These are phyloP conservation scores for Melampsora larici-populina DNA, from an alignment of 1,284 basidiomycete genomes.

Conservation along the genomic window DNA sequence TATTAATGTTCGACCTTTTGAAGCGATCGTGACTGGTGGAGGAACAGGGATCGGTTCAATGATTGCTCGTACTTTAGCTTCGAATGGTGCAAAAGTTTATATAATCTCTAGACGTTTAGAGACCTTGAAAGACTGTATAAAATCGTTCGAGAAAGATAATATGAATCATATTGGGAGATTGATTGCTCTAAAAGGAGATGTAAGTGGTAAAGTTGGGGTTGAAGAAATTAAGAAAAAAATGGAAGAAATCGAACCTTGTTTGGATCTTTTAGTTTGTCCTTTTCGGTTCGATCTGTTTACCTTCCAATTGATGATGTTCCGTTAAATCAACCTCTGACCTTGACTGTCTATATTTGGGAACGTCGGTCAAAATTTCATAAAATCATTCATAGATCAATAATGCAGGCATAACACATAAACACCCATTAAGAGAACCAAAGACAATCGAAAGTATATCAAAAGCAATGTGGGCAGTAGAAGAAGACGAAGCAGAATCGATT, in stretches of 20 bases:
- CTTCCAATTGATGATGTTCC: background rate
- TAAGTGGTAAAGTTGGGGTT: constrained; percentile 6
- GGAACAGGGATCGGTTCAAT: constrained; percentile 44
- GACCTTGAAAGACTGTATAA: constrained; percentile 11
- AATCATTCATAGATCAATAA: constrained; percentile 30
- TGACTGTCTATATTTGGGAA: background rate
- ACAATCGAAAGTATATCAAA: background rate
- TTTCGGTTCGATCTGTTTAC: background rate
- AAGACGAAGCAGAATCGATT: constrained; percentile 9
- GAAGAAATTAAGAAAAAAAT: constrained; percentile 17
- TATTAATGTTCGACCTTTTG: too few relatives aligned
- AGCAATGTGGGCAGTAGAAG: constrained; percentile 22
- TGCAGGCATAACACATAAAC: constrained; percentile 12
- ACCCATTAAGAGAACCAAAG: background rate
- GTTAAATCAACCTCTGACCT: background rate
- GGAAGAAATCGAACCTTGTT: constrained; percentile 30
- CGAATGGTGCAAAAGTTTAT: constrained; percentile 42
- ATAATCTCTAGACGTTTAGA: constrained; percentile 33
- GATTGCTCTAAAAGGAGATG: constrained; percentile 31
- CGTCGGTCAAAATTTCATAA: too few relatives aligned
- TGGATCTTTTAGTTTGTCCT: constrained; percentile 21
- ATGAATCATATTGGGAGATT: constrained; percentile 1
- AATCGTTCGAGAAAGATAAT: constrained; percentile 1
- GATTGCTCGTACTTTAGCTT: constrained; percentile 28
- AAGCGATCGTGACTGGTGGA: constrained; percentile 43